Evolutionary conservation across 2,329 filamentous ascomycete species (phyloP).

Genomic region (Penicillium sp.): DNA sequence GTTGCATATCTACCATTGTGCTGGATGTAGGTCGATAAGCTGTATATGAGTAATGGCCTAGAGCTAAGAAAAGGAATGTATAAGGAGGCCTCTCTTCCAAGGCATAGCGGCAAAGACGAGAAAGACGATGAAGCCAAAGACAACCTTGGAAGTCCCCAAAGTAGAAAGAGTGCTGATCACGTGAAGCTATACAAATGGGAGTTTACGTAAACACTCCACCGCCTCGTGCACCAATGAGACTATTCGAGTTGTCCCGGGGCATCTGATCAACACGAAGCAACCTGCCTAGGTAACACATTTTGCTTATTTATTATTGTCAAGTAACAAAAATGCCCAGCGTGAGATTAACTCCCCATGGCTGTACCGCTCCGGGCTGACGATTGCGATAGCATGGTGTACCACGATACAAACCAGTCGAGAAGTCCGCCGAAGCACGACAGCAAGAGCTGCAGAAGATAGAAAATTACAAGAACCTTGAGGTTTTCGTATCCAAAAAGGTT

Average conservation of each 20-base stretch:
- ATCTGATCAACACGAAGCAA: conserved; percentile 1
- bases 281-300: background rate
- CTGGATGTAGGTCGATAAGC: conserved; percentile 2
- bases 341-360: background rate
- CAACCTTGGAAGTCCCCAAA: background rate
- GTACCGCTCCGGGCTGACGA: conserved; percentile 16
- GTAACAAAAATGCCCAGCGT: conserved; percentile 5
- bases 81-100: background rate
- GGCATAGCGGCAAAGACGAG: background rate
- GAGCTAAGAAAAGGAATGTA: conserved; percentile 18
- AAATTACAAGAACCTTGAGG: conserved; percentile 70
- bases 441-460: conserved; percentile 73
- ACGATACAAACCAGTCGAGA: conserved; percentile 58
- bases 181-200: conserved; percentile 2
- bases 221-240: background rate
- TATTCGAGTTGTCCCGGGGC: background rate
- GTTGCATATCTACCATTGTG: conserved; percentile 25
- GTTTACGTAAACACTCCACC: background rate
- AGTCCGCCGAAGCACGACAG: conserved; percentile 67
- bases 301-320: background rate
- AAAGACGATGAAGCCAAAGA: conserved; percentile 1
- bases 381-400: conserved; percentile 74
- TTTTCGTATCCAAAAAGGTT: conserved; percentile 65
- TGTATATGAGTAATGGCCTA: background rate
- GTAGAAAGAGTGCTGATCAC: conserved; percentile 9